These are phyloP conservation scores for Neophaeococcomyces aloes DNA, from an alignment of 2,329 filamentous ascomycete species.

Conservation along the genomic window DNA sequence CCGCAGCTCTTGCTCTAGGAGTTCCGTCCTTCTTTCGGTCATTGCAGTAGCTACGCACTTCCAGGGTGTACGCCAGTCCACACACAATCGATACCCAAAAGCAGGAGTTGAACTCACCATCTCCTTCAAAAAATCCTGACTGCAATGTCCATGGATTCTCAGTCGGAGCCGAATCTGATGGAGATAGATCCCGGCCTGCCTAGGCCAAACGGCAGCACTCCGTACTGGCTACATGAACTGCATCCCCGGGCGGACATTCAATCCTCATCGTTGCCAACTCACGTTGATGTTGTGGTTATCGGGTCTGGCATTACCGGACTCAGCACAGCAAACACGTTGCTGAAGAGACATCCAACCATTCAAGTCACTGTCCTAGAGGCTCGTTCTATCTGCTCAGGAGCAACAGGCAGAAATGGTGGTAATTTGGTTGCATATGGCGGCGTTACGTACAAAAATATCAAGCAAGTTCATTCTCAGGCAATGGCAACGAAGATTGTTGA, in stretches of 20 bases:
- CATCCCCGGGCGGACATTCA: constrained; percentile 20
- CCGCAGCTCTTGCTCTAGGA: too few relatives aligned
- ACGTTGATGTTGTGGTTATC: constrained; percentile 25
- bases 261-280: constrained; percentile 14
- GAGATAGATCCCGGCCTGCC: constrained; percentile 31
- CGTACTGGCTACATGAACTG: constrained; percentile 24
- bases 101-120: too few relatives aligned
- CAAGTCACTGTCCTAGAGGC: constrained; percentile 26
- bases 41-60: too few relatives aligned
- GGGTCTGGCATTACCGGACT: constrained; percentile 29
- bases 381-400: constrained; percentile 26
- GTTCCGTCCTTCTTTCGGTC: too few relatives aligned
- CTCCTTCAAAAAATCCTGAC: too few relatives aligned
- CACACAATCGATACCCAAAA: too few relatives aligned
- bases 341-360: constrained; percentile 20
- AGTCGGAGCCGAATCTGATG: too few relatives aligned
- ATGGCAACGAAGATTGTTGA: too few relatives aligned
- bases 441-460: too few relatives aligned
- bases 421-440: constrained; percentile 28
- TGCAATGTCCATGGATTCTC: too few relatives aligned
- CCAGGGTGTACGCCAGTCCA: too few relatives aligned
- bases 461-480: too few relatives aligned
- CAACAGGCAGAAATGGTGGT: constrained; percentile 29
- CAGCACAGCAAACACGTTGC: constrained; percentile 23
- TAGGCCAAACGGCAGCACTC: constrained; percentile 26